phyloP scores from a whole-genome alignment of 495 filamentous ascomycete species.

The Schizothecium vesticola region DNA sequence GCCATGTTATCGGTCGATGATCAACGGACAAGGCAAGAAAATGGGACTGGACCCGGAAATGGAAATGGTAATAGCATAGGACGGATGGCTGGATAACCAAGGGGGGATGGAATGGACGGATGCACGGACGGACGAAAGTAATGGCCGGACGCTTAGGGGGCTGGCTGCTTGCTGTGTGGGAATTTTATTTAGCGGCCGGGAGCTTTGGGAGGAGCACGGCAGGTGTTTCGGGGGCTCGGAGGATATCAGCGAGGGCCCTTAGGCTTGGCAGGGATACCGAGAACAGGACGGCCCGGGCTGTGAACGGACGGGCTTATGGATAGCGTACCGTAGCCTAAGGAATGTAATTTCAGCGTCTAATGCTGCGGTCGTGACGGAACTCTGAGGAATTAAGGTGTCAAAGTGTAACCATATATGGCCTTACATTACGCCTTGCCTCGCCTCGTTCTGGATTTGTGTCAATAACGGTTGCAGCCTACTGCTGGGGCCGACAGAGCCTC shows the following conservation, averaged over 20 bases:
- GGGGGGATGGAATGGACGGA: not conserved
- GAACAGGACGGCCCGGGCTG: not conserved
- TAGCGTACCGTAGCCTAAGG: not conserved
- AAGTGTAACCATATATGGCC: too few relatives aligned
- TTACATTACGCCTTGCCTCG: too few relatives aligned
- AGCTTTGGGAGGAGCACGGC: too few relatives aligned
- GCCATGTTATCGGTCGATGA: not conserved
- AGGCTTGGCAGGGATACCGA: too few relatives aligned
- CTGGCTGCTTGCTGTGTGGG: not conserved
- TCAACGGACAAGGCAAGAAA: not conserved
- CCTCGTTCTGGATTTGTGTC: too few relatives aligned
- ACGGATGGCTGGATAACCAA: not conserved
- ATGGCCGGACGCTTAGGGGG: not conserved
- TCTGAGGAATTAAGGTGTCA: too few relatives aligned
- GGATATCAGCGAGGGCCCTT: too few relatives aligned
- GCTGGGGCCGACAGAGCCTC: too few relatives aligned
- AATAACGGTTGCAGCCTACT: too few relatives aligned
- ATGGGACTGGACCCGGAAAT: too few relatives aligned
- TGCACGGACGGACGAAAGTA: not conserved
- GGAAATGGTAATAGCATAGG: not conserved
- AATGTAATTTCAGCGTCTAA: not conserved
- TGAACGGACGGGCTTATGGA: not conserved
- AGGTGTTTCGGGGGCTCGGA: not conserved
- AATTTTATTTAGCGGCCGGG: not conserved
- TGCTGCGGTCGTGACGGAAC: too few relatives aligned